Evolutionary conservation across 2,329 filamentous ascomycete genomes (phyloP).

Genomic region (Hymenoscyphus occultus): DNA sequence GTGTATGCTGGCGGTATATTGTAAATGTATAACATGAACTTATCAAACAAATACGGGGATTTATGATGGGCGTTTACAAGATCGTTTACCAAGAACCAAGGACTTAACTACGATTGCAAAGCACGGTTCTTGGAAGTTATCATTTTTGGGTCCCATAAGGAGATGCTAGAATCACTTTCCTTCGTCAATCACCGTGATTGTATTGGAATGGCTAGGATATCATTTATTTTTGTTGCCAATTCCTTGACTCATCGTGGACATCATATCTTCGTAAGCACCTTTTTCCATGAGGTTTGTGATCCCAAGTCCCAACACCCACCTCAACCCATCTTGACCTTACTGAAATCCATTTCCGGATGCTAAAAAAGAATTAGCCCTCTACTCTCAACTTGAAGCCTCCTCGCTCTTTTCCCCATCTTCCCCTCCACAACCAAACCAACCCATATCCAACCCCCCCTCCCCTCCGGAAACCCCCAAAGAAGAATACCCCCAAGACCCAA

Average conservation of each 20-base stretch:
- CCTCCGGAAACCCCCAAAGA: too few species aligned
- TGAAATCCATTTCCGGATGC: slow-evolving; percentile 70
- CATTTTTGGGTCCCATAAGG: too few species aligned
- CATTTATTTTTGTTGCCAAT: background rate
- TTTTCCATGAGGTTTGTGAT: background rate
- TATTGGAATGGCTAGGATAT: background rate
- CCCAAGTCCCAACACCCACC: slow-evolving; percentile 6
- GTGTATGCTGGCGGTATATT: slow-evolving; percentile 13
- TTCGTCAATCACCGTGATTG: background rate
- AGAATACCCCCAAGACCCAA: background rate
- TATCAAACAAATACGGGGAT: slow-evolving; percentile 5
- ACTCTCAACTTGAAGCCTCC: background rate
- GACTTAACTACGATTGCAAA: too few species aligned
- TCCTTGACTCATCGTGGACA: background rate
- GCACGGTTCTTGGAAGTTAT: too few species aligned
- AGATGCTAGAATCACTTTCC: background rate
- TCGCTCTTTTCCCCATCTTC: background rate
- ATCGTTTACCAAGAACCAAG: too few species aligned
- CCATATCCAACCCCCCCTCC: background rate
- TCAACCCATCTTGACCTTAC: slow-evolving; percentile 64
- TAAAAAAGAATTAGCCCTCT: slow-evolving; percentile 12
- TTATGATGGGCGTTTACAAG: background rate
- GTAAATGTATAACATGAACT: slow-evolving; percentile 20
- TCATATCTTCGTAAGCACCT: background rate
- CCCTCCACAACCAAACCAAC: background rate